Percentiles rank a stretch among this genome's conserved stretches.
phyloP scores from a whole-genome alignment of 495 filamentous ascomycete genomes.

The Penicillium argentinense region DNA sequence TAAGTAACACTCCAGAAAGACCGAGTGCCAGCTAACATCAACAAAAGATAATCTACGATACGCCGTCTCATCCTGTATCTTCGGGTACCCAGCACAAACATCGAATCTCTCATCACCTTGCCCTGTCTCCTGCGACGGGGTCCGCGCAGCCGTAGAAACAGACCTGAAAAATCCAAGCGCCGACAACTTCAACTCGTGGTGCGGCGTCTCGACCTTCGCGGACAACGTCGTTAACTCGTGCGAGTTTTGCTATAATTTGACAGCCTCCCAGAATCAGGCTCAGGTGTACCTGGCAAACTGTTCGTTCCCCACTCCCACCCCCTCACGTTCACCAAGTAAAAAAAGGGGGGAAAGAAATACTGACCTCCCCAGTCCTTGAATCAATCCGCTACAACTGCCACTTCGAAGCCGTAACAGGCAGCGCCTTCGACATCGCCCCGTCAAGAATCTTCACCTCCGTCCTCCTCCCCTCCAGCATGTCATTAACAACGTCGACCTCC shows the following conservation, averaged over 20 bases:
- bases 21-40: no score
- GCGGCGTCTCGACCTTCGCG: conserved; percentile 34
- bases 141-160: conserved; percentile 37
- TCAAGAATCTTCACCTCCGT: conserved; percentile 43
- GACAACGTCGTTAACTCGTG: conserved; percentile 44
- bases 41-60: conserved; percentile 51
- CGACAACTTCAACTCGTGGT: conserved; percentile 35
- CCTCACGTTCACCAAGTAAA: neutral
- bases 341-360: neutral
- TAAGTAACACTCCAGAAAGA: no score
- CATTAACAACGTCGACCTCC: conserved; percentile 24
- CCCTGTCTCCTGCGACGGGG: conserved; percentile 36
- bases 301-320: conserved; percentile 25
- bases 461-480: conserved; percentile 38
- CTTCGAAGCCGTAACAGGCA: conserved; percentile 32
- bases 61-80: conserved; percentile 47
- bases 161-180: conserved; percentile 28
- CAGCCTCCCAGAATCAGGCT: conserved; percentile 9
- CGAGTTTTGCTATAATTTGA: conserved; percentile 47
- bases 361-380: conserved; percentile 44
- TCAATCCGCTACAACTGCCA: conserved; percentile 52
- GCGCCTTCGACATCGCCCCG: conserved; percentile 43
- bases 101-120: conserved; percentile 44
- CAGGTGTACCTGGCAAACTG: conserved; percentile 53
- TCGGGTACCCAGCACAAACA: conserved; percentile 35